These are phyloP conservation scores for Tetramitus jugosus DNA, from an alignment of 208 protist species.

Conservation along the genomic window DNA sequence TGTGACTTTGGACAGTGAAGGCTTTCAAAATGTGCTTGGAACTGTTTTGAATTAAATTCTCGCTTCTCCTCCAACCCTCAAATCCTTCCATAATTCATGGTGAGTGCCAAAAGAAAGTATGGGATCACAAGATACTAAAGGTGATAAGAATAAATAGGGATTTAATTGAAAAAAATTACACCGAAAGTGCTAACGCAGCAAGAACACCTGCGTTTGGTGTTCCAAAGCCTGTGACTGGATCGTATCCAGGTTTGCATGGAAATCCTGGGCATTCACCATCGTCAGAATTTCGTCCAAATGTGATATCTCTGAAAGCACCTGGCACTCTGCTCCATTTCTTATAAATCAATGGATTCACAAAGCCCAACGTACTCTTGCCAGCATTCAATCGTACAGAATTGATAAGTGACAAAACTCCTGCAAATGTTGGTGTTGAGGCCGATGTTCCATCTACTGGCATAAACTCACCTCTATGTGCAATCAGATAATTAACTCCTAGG, in stretches of 20 bases:
- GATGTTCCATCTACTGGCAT: constrained; percentile 40
- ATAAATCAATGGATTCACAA: constrained; percentile 54
- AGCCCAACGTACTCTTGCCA: constrained; percentile 44
- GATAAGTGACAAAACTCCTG: constrained; percentile 39
- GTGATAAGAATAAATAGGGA: too few relatives aligned
- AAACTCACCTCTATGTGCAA: constrained; percentile 13
- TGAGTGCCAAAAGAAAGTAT: too few relatives aligned
- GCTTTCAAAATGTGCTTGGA: too few relatives aligned
- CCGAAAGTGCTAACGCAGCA: not conserved
- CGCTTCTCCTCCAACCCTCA: too few relatives aligned
- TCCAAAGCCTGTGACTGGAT: constrained; percentile 46
- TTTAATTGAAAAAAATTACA: too few relatives aligned
- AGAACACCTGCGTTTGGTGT: constrained; percentile 34
- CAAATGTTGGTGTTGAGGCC: constrained; percentile 35
- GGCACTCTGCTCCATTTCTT: constrained; percentile 9
- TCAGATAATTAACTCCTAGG: constrained; percentile 19
- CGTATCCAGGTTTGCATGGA: constrained; percentile 33
- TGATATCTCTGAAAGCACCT: constrained; percentile 43
- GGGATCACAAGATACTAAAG: too few relatives aligned
- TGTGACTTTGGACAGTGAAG: too few relatives aligned
- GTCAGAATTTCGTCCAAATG: constrained; percentile 36
- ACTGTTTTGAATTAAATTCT: too few relatives aligned
- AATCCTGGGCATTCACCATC: constrained; percentile 34
- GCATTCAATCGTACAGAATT: constrained; percentile 41
- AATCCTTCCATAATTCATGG: too few relatives aligned